Percentiles rank a stretch among this genome's conserved stretches.
phyloP scores from a whole-genome alignment of 495 filamentous ascomycete genomes.

The Aspergillus egyptiacus region DNA sequence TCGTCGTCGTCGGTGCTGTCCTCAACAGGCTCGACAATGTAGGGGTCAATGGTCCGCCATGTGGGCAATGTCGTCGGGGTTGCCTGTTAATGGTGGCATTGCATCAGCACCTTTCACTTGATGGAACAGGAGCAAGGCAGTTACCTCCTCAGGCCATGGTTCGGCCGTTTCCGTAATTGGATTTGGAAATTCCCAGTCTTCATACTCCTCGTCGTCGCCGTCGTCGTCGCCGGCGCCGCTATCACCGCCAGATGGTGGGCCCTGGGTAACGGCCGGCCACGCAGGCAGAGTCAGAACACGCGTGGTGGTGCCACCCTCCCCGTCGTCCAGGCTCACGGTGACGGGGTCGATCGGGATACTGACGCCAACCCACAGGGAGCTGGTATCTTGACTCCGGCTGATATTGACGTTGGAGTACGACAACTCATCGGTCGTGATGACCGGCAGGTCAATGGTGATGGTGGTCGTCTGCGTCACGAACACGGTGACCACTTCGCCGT shows the following conservation, averaged over 20 bases:
- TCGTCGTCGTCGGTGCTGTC: background rate
- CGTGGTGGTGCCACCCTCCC: background rate
- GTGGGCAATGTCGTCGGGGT: background rate
- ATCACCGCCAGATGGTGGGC: background rate
- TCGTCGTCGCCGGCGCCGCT: background rate
- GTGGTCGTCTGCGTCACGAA: background rate
- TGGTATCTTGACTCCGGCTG: background rate
- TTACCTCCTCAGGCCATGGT: too few species aligned
- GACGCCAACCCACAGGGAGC: background rate
- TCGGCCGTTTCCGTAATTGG: background rate
- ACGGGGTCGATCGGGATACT: background rate
- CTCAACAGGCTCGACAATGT: background rate
- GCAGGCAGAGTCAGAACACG: background rate
- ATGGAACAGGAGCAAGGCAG: too few species aligned
- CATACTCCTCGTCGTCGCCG: background rate
- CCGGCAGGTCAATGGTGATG: background rate
- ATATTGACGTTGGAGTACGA: conserved; percentile 3
- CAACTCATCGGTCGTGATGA: background rate
- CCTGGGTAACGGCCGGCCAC: background rate
- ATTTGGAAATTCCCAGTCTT: background rate
- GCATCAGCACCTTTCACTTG: background rate
- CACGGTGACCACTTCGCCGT: background rate
- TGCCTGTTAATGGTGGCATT: background rate
- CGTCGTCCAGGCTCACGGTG: background rate
- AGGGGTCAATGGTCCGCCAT: background rate